Base-by-base conservation (phyloP, 176 grass and related monocot species). In the Zizania latifolia region DNA sequence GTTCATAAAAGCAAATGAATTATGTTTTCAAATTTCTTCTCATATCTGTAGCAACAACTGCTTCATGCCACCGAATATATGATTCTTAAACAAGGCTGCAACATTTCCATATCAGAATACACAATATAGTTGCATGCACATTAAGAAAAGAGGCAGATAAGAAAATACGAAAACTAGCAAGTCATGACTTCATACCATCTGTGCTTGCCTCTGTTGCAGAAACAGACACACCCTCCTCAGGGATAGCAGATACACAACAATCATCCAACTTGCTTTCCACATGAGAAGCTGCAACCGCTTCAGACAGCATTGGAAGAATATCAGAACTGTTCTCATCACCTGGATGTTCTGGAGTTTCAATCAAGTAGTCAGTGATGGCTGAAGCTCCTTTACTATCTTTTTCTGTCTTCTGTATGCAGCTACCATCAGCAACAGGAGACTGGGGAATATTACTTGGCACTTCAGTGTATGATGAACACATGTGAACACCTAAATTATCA, bases 151-250 rank as follows among this genome's bases (percentile, higher is more conserved):
- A 82, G 19, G 14, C 36, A 7, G 55, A 23, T 44, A 55, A 78
- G 41, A 59, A 10, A 72, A 57, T 41, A 60, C 29, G 4, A 70
- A 65, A 81, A n/a, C 10, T 24, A 36, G 2, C 17, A 31, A 54
- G 6, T 30, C 21, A 54, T 39, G 48, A 75, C 64, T 74, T 71
- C 51, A 68, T 94, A 94, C 92, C 92, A 88, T 83, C 23, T 74
- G 64, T 78, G 53, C 72, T 78, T 78, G 67, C 50, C 61, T 89
- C 78, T 60, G 17, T 37, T 62, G 66, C 75, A 87, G 90, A 79
- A 81, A 76, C 40, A 12, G 76, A 76, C 19, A 69, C 16, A 54
- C 84, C 76, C 43, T 92, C 87, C 61, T 84, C 84, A 0, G 75
- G 84, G 36, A 81, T 78, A 41, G 76, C 68, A 57, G 73, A 90